Evolutionary conservation across 257 asterid species (phyloP).

Genomic region (Ophiorrhiza pumila): DNA sequence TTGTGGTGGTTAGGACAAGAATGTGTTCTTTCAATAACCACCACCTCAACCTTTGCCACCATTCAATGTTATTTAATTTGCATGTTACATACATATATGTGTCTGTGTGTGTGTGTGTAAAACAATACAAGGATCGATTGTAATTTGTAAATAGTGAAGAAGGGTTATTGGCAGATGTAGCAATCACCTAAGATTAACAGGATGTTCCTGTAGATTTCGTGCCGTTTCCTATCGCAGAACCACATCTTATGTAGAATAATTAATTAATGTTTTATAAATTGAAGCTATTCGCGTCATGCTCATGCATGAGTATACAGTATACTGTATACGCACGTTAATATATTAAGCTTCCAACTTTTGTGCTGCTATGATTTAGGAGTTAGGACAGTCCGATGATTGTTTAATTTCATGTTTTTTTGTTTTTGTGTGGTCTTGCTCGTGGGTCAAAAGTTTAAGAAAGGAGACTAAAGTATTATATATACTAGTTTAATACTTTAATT

Average conservation of each 20-base stretch:
- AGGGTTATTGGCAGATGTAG: slow-evolving; percentile 7
- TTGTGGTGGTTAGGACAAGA: slow-evolving; percentile 21
- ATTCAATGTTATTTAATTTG: slow-evolving; percentile 13
- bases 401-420: no score
- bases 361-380: no score
- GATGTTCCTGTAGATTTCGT: neutral
- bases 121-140: neutral
- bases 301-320: slow-evolving; percentile 4
- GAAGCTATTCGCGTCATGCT: slow-evolving; percentile 9
- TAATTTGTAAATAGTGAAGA: neutral
- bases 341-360: neutral
- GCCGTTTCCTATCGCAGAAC: neutral
- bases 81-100: neutral
- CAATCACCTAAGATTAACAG: neutral
- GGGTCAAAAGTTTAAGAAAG: no score
- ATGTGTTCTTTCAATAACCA: slow-evolving; percentile 22
- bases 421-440: no score
- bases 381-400: no score
- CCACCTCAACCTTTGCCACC: neutral
- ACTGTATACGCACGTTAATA: no score
- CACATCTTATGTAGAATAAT: no score
- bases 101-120: no score
- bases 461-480: no score
- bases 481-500: no score
- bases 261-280: neutral